These are phyloP conservation scores for Phoenix roebelenii DNA, from an alignment of 176 grass and related monocot genomes.

Conservation along the genomic window DNA sequence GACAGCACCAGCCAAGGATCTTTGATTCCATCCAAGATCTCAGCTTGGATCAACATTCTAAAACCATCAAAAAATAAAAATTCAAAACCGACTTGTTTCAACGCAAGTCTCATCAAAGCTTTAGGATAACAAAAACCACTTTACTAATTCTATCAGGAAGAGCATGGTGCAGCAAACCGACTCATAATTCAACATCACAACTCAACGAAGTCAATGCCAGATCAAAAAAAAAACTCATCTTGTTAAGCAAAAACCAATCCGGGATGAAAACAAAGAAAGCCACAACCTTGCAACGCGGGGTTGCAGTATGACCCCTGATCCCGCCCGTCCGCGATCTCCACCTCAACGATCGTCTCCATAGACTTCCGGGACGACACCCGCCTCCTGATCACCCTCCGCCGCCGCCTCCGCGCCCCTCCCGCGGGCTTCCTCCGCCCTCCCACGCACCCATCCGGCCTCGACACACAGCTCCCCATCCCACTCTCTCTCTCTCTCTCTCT, in stretches of 20 bases:
- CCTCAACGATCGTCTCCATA: slow-evolving; percentile 91
- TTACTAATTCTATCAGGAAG: too few species aligned
- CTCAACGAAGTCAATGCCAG: too few species aligned
- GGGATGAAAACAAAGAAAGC: neutral
- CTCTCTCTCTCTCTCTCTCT: neutral
- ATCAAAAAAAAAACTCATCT: too few species aligned
- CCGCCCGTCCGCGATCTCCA: slow-evolving; percentile 21
- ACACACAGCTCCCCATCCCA: slow-evolving; percentile 50
- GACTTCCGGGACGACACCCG: slow-evolving; percentile 15
- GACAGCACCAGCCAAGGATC: too few species aligned
- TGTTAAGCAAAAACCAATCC: neutral
- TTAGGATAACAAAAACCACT: too few species aligned
- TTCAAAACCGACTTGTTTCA: too few species aligned
- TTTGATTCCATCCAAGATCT: too few species aligned
- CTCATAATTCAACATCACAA: too few species aligned
- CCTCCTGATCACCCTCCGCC: slow-evolving; percentile 6
- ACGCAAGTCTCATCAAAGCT: too few species aligned
- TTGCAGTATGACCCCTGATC: slow-evolving; percentile 41
- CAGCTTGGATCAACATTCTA: too few species aligned
- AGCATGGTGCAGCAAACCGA: too few species aligned
- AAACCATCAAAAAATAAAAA: too few species aligned
- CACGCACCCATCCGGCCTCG: slow-evolving; percentile 51
- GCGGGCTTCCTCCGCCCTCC: slow-evolving; percentile 10
- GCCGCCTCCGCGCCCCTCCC: slow-evolving; percentile 8
- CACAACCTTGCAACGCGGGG: slow-evolving; percentile 47